Conservation (phyloP, 2,329 filamentous ascomycete species). For the Fusarium longipes region DNA sequence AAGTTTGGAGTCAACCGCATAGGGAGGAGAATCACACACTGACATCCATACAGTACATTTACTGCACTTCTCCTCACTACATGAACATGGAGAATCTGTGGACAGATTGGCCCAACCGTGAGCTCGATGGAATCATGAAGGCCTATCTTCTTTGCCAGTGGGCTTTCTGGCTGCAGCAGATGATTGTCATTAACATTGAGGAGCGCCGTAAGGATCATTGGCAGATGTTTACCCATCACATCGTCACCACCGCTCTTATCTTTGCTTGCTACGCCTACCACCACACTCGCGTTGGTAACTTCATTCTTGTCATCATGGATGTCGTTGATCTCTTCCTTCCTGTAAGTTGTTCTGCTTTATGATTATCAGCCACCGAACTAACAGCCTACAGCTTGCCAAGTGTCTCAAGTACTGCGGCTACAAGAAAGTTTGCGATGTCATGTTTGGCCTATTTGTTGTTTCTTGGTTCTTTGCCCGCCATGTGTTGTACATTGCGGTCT, state of each 20-base stretch:
- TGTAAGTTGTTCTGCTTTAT: conserved; percentile 78
- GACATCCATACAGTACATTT: conserved; percentile 74
- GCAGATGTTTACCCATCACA: conserved; percentile 96
- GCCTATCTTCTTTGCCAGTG: conserved; percentile 91
- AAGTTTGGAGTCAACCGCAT: conserved; percentile 50
- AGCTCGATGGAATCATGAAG: conserved; percentile 80
- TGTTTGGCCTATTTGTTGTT: conserved; percentile 87
- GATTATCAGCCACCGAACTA: conserved; percentile 73
- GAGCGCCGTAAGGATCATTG: conserved; percentile 93
- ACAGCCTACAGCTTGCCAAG: conserved; percentile 82
- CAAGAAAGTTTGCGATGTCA: conserved; percentile 79
- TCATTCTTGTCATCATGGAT: conserved; percentile 94
- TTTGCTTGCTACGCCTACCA: conserved; percentile 87
- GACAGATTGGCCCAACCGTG: conserved; percentile 84
- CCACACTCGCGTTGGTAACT: conserved; percentile 86
- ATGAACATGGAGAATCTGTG: conserved; percentile 82
- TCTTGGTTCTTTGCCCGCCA: conserved; percentile 89
- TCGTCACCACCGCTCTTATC: conserved; percentile 86
- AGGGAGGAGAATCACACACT: background rate
- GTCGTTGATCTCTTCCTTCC: conserved; percentile 89
- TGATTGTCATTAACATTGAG: conserved; percentile 94
- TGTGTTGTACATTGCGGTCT: conserved; percentile 79
- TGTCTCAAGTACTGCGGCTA: conserved; percentile 90
- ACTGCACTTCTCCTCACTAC: conserved; percentile 81
- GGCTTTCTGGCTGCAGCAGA: conserved; percentile 93